Base-by-base conservation (phyloP, 2,329 filamentous ascomycete species). In the Aureobasidium leucospermi region DNA sequence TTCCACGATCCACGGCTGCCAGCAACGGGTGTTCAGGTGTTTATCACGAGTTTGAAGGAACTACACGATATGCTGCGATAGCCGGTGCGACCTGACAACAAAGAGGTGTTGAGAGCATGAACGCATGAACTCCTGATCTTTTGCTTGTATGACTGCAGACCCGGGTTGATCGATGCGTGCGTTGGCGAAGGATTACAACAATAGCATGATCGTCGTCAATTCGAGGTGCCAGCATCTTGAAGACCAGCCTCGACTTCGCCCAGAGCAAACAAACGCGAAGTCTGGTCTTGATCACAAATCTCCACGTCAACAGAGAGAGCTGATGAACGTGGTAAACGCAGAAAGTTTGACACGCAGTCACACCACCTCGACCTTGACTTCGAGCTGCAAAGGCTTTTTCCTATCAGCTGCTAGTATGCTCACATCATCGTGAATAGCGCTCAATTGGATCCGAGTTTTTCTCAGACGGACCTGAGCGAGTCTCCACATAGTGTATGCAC, bases 401-500 rank as follows among this genome's bases (percentile, higher is more conserved):
- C 29, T 32, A 41, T 41, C 48, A 55, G 51, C 39, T 34, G 51
- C 28, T 34, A 15, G 29, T 29, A 38, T 46, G 52, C 34, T 55
- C 39, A 42, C 38, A 9, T 43, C 9, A 39, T 36, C 52, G 3
- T 6, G 11, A 36, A 38, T 19, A 46, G 52, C 29, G 52, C 52
- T 56, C 36, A 28, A 6, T n/a, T 38, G 41, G 13, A 38, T 29
- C 52, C 42, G 16, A 56, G 13, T 38, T 46, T 45, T 11, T 46
- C 36, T 56, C 19, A 46, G 9, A 13, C 41, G 52, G 52, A 19
- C 41, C 38, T 36, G 52, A 45, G 29, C 52, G 19, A 38, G 39
- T 56, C 16, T 46, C 52, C 52, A 56, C 52, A 45, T 56, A 41
- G 41, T 56, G 31, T 48, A 48, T 45, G 52, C 52, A 38, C 41